Percentiles rank a stretch among this genome's conserved stretches.
These are phyloP conservation scores for Trametes cubensis DNA, from an alignment of 768 basidiomycete species.

Conservation along the genomic window DNA sequence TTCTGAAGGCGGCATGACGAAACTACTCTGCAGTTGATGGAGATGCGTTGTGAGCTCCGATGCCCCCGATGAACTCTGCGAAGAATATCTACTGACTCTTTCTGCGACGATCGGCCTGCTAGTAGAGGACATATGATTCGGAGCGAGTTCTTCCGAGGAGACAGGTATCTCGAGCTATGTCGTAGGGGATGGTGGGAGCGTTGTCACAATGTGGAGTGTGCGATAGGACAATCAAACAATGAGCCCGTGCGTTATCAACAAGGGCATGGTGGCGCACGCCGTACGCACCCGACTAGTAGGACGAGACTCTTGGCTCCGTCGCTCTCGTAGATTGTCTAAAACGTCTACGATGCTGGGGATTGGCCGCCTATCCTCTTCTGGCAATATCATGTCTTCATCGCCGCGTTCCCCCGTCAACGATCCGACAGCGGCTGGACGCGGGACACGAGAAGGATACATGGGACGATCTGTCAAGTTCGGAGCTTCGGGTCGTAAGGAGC, in stretches of 20 bases:
- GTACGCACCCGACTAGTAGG: constrained; percentile 6
- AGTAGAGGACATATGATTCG: neutral
- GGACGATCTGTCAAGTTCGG: neutral
- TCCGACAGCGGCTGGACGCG: neutral
- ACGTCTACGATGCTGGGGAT: constrained; percentile 16
- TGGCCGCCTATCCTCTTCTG: neutral
- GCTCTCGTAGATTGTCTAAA: constrained; percentile 6
- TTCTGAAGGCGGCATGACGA: too few relatives aligned
- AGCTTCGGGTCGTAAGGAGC: neutral
- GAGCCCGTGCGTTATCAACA: neutral
- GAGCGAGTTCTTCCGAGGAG: neutral
- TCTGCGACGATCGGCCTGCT: neutral
- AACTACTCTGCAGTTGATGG: too few relatives aligned
- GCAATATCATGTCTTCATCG: neutral
- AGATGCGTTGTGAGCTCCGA: too few relatives aligned
- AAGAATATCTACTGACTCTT: too few relatives aligned
- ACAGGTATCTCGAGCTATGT: constrained; percentile 1
- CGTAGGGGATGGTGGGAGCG: neutral
- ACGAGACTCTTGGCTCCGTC: neutral
- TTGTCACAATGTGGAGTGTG: neutral
- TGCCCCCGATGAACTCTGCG: too few relatives aligned
- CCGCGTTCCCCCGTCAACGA: neutral
- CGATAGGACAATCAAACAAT: neutral
- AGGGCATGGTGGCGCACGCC: neutral
- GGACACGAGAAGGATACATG: neutral